Evolutionary conservation across 352 stramenopile species (phyloP).

Genomic region (Blastocystis sp.): DNA sequence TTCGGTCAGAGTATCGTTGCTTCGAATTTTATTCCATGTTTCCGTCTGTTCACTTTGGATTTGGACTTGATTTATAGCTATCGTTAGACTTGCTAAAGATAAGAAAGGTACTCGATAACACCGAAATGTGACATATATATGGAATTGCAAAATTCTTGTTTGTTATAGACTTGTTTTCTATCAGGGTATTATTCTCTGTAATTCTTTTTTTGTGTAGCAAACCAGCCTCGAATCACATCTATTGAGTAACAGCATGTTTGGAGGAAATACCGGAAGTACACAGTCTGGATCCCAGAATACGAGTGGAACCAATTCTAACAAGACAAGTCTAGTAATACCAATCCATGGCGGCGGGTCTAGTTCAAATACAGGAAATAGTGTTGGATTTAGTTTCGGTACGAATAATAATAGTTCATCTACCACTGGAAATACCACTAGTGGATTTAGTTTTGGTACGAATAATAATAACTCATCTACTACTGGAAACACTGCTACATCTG

Average conservation of each 20-base stretch:
- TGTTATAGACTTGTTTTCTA: neutral
- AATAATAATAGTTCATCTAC: neutral
- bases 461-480: neutral
- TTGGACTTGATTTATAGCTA: neutral
- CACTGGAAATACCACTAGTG: neutral
- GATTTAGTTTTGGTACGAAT: slow-evolving; percentile 14
- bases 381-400: neutral
- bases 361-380: neutral
- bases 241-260: too few species aligned
- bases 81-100: slow-evolving; percentile 6
- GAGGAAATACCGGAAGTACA: too few species aligned
- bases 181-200: neutral
- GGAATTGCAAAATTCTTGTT: neutral
- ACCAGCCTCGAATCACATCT: too few species aligned
- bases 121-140: neutral
- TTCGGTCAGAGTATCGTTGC: neutral
- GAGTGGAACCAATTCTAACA: neutral
- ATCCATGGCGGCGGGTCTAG: neutral
- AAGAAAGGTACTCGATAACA: neutral
- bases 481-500: neutral
- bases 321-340: neutral
- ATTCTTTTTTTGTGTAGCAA: neutral
- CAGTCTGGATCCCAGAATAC: neutral
- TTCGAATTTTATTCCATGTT: neutral
- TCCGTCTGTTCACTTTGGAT: neutral